These are phyloP conservation scores for Mortierella sp. DNA, from an alignment of 371 early-diverging fungal species.

Conservation along the genomic window DNA sequence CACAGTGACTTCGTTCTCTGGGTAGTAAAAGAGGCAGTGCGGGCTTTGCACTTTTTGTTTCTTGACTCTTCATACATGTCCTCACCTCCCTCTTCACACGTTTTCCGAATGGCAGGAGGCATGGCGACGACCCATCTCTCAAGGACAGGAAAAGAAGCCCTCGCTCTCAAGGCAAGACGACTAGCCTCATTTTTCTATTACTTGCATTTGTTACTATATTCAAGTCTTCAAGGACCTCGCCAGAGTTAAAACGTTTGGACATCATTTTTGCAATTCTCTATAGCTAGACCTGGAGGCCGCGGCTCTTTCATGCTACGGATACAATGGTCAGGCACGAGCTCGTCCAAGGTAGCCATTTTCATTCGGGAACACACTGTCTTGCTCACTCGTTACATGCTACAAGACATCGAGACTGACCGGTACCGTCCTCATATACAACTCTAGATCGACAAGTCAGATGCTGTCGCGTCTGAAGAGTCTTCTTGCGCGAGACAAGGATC, in stretches of 20 bases:
- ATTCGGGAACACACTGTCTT: background rate
- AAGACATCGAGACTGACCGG: background rate
- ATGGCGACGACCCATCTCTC: constrained; percentile 39
- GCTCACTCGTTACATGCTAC: background rate
- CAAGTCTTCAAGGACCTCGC: background rate
- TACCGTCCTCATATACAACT: background rate
- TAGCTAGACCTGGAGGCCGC: constrained; percentile 55
- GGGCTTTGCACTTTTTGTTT: background rate
- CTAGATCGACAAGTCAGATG: constrained; percentile 18
- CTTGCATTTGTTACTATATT: background rate
- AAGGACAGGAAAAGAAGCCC: constrained; percentile 30
- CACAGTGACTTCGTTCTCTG: background rate
- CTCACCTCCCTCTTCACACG: background rate
- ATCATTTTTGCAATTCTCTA: background rate
- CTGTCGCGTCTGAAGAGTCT: constrained; percentile 17
- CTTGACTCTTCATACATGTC: background rate
- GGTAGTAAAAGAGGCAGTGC: background rate
- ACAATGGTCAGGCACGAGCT: background rate
- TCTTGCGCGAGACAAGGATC: constrained; percentile 12
- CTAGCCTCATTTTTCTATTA: too few relatives aligned
- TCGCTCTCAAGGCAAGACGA: constrained; percentile 39
- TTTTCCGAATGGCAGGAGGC: constrained; percentile 20
- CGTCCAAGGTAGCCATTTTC: background rate
- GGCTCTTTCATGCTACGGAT: constrained; percentile 22
- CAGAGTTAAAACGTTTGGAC: background rate